Evolutionary conservation across 345 rosid species (phyloP).

Genomic region (Camelina sativa): DNA sequence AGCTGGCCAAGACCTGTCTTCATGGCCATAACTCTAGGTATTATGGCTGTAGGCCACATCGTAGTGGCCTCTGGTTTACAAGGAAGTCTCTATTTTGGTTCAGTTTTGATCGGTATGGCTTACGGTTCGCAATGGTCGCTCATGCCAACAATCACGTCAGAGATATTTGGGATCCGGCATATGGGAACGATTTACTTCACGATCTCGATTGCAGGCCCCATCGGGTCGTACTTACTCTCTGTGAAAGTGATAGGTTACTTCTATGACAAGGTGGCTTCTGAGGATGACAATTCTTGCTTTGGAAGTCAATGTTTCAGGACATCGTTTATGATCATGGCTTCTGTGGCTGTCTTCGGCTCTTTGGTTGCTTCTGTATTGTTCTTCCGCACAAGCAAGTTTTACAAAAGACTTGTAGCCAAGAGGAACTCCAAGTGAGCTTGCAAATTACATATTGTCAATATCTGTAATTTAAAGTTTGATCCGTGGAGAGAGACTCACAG

Average conservation of each 20-base stretch:
- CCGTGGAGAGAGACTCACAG: too few species aligned
- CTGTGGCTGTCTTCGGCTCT: slow-evolving; percentile 62
- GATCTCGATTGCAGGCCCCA: slow-evolving; percentile 75
- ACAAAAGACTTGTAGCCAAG: slow-evolving; percentile 52
- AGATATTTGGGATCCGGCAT: slow-evolving; percentile 76
- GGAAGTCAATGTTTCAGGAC: slow-evolving; percentile 79
- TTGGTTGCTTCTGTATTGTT: slow-evolving; percentile 60
- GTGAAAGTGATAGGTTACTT: slow-evolving; percentile 80
- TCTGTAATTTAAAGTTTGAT: too few species aligned
- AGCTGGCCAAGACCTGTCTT: slow-evolving; percentile 79
- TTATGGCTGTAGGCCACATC: slow-evolving; percentile 63
- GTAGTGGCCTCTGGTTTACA: slow-evolving; percentile 73
- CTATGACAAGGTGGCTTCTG: slow-evolving; percentile 64
- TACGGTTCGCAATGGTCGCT: slow-evolving; percentile 93
- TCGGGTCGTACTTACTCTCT: slow-evolving; percentile 84
- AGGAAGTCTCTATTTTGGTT: slow-evolving; percentile 65
- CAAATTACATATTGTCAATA: neutral
- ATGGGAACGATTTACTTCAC: slow-evolving; percentile 91
- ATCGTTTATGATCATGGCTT: slow-evolving; percentile 79
- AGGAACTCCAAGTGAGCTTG: slow-evolving; percentile 41
- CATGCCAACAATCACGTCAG: slow-evolving; percentile 78
- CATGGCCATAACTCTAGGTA: slow-evolving; percentile 65
- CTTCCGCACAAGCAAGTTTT: slow-evolving; percentile 71
- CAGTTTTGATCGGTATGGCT: slow-evolving; percentile 69
- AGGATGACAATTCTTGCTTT: slow-evolving; percentile 56